A percentile compares a stretch with the other conserved stretches of the same genome.
phyloP scores from a whole-genome alignment of 2,329 filamentous ascomycete genomes.

The Cytospora schulzeri region DNA sequence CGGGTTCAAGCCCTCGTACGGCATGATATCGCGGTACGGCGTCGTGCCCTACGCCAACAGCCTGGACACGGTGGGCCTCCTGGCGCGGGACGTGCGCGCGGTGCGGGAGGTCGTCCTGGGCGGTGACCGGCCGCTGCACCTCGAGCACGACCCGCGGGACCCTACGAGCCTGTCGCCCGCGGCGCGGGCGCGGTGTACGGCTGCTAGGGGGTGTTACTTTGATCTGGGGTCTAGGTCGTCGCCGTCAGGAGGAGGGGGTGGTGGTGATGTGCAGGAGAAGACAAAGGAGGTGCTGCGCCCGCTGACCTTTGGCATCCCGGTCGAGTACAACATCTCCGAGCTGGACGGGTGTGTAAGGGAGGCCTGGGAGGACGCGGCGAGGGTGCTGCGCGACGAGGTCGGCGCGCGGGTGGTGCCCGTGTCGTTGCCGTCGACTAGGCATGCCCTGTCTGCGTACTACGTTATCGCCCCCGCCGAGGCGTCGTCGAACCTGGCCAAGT shows the following conservation, averaged over 20 bases:
- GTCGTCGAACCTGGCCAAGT: slow-evolving; percentile 93
- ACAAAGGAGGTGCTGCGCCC: slow-evolving; percentile 33
- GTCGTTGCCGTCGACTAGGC: slow-evolving; percentile 79
- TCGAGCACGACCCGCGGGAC: slow-evolving; percentile 66
- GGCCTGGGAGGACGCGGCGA: slow-evolving; percentile 68
- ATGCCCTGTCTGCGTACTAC: slow-evolving; percentile 92
- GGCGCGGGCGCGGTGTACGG: slow-evolving; percentile 55
- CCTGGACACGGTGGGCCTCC: slow-evolving; percentile 82
- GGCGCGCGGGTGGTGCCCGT: slow-evolving; percentile 76
- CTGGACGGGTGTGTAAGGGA: slow-evolving; percentile 69
- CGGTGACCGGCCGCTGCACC: slow-evolving; percentile 51
- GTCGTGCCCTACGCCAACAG: slow-evolving; percentile 93
- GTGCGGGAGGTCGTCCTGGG: slow-evolving; percentile 58
- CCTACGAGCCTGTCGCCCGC: slow-evolving; percentile 68
- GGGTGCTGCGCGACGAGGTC: slow-evolving; percentile 54
- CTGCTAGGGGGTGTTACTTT: slow-evolving; percentile 36
- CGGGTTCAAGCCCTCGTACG: slow-evolving; percentile 92
- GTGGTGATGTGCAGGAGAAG: slow-evolving; percentile 14
- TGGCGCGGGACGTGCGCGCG: slow-evolving; percentile 58
- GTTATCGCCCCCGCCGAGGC: slow-evolving; percentile 93
- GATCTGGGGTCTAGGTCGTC: neutral
- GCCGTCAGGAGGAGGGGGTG: neutral
- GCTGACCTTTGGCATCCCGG: slow-evolving; percentile 58
- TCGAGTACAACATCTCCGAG: slow-evolving; percentile 88
- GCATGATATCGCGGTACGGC: slow-evolving; percentile 80